Evolutionary conservation across 2,329 filamentous ascomycete genomes (phyloP).

Genomic region (Ustilaginoidea virens): DNA sequence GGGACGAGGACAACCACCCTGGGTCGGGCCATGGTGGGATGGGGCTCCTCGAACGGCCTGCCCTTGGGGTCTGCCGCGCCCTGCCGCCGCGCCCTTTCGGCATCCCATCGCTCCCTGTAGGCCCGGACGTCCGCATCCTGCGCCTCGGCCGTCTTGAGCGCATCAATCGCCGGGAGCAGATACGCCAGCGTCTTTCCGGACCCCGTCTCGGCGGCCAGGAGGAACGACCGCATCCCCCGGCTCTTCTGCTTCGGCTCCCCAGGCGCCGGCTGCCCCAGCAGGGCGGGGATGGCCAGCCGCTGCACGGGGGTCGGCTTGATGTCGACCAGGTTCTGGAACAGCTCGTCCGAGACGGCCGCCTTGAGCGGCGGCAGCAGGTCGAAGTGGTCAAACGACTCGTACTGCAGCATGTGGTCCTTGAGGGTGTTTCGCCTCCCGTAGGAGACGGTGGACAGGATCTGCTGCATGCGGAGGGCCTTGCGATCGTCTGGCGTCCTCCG

Average conservation of each 20-base stretch:
- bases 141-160: constrained; percentile 62
- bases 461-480: constrained; percentile 92
- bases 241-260: constrained; percentile 15
- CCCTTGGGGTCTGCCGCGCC: constrained; percentile 36
- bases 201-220: constrained; percentile 89
- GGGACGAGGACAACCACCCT: constrained; percentile 78
- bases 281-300: constrained; percentile 68
- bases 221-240: constrained; percentile 37
- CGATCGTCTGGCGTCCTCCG: constrained; percentile 22
- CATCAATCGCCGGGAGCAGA: constrained; percentile 69
- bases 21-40: constrained; percentile 64
- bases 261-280: constrained; percentile 42
- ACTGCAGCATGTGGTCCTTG: constrained; percentile 42
- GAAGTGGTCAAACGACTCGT: constrained; percentile 72
- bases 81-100: constrained; percentile 40
- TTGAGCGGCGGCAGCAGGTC: constrained; percentile 56
- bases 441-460: constrained; percentile 56
- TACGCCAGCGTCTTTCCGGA: constrained; percentile 96
- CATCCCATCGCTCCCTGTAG: constrained; percentile 38
- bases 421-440: constrained; percentile 48
- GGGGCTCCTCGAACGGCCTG: constrained; percentile 52
- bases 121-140: constrained; percentile 41
- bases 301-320: constrained; percentile 80
- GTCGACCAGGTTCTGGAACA: constrained; percentile 58
- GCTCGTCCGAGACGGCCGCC: constrained; percentile 56